Evolutionary conservation across 208 protist genomes (phyloP), one percentile per base, ranked within the genome.

Genomic region (Acanthamoeba healyi): DNA sequence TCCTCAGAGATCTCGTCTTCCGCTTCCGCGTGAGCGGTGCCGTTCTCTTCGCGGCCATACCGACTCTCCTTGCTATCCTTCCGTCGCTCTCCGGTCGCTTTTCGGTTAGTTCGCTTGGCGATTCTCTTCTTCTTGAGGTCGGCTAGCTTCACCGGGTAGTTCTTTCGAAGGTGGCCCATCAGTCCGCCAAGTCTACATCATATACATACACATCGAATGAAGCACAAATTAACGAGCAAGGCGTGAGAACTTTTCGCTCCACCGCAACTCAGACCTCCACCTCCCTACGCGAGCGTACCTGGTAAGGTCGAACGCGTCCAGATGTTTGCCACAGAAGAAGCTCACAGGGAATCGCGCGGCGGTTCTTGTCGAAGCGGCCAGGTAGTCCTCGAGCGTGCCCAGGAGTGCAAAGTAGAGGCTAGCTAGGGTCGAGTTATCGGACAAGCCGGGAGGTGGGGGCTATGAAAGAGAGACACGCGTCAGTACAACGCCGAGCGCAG

Each of bases 141-240:
- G 17, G 24, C 38, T 38, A 81, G 32, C 12, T 46, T 26, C 24
- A 81, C 70, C 0, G 70, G 70, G 38, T 49, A 81, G 24, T 81
- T 40, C 40, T 81, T 81, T 7, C 70, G 70, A 2, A 81, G 70
- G 36, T 81, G 70, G 17, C 70, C 70, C 70, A 81, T 81, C 70
- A 81, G 1, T 10, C 70, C 70, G 24, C 70, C 70, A n/a, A 81
- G 40, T n/a, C n/a, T n/a, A n/a, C n/a, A n/a, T n/a, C n/a, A n/a
- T n/a, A n/a, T n/a, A n/a, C n/a, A n/a, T n/a, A n/a, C n/a, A n/a
- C n/a, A n/a, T n/a, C n/a, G n/a, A n/a, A n/a, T n/a, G n/a, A n/a
- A n/a, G n/a, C n/a, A n/a, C n/a, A n/a, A n/a, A n/a, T n/a, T n/a
- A n/a, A n/a, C n/a, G n/a, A n/a, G n/a, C n/a, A n/a, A n/a, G n/a